Percentiles rank a stretch among this genome's conserved stretches.
Conservation (phyloP, 768 basidiomycete species). For the Calocera viscosa region DNA sequence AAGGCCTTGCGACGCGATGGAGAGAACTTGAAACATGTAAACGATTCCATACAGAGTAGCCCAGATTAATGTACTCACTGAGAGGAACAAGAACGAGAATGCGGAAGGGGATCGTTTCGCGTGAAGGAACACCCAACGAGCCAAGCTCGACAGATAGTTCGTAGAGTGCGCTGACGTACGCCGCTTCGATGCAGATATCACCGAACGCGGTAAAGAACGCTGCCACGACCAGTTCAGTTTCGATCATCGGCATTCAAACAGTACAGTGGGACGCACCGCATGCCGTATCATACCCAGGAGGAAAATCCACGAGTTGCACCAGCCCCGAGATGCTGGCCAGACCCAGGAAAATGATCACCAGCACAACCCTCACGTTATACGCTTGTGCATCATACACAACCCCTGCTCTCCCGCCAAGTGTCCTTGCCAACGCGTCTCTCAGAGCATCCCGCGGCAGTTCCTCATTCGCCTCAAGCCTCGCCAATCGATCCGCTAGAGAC, state of each 20-base stretch:
- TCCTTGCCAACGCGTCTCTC: conserved; percentile 6
- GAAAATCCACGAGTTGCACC: conserved; percentile 1
- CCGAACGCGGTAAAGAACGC: conserved; percentile 2
- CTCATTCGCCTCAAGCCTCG: conserved; percentile 23
- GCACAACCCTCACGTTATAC: neutral
- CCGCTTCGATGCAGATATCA: neutral
- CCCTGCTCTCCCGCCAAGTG: neutral
- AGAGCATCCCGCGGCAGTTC: conserved; percentile 24
- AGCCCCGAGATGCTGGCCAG: neutral
- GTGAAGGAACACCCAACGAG: neutral
- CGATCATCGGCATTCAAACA: neutral
- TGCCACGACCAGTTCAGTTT: neutral
- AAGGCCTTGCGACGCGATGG: neutral
- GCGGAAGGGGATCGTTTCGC: neutral
- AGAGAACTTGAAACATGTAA: neutral
- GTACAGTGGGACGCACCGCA: neutral
- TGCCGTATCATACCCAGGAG: neutral
- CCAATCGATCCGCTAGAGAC: neutral
- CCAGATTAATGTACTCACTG: neutral
- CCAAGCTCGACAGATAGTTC: neutral
- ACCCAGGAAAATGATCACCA: neutral
- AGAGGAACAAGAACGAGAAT: neutral
- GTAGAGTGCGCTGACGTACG: neutral
- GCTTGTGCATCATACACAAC: neutral
- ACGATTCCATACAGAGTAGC: neutral